Percentiles rank a stretch among this genome's conserved stretches.
These are phyloP conservation scores for Mycosphaerelloides madeirae DNA, from an alignment of 2,329 filamentous ascomycete genomes.

Conservation along the genomic window DNA sequence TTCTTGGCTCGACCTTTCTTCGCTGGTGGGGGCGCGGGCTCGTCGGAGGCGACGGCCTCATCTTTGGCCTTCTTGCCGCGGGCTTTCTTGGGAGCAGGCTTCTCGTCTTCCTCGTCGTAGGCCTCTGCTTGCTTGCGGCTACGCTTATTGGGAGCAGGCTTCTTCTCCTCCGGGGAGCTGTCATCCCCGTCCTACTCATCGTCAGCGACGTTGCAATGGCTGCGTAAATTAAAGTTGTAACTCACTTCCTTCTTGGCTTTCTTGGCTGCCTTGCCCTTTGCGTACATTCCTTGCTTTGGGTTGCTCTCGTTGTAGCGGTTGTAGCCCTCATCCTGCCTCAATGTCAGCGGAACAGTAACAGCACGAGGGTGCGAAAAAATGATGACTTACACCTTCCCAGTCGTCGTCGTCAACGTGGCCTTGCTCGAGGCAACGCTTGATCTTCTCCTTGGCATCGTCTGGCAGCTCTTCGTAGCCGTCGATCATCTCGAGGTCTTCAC, in stretches of 20 bases:
- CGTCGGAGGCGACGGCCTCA: constrained; percentile 11
- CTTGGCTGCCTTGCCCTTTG: constrained; percentile 29
- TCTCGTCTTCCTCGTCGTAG: constrained; percentile 1
- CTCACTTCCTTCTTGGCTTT: constrained; percentile 20
- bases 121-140: constrained; percentile 15
- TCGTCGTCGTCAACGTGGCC: constrained; percentile 81
- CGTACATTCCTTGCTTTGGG: constrained; percentile 30
- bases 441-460: constrained; percentile 65
- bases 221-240: constrained; percentile 1
- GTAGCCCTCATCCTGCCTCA: constrained; percentile 62
- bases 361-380: background rate
- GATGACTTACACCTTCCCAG: constrained; percentile 72
- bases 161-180: constrained; percentile 25
- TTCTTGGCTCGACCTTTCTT: constrained; percentile 24
- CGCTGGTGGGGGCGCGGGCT: constrained; percentile 16
- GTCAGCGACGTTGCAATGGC: constrained; percentile 2
- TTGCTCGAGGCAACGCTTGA: constrained; percentile 65
- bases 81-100: constrained; percentile 19
- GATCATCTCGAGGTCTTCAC: constrained; percentile 59
- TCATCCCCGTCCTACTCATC: constrained; percentile 13
- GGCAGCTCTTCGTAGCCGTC: constrained; percentile 78
- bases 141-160: constrained; percentile 10
- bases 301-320: constrained; percentile 60
- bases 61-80: constrained; percentile 23
- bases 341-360: constrained; percentile 17